Conservation (phyloP, 78 protist genomes). For the Emiliania huxleyi region DNA sequence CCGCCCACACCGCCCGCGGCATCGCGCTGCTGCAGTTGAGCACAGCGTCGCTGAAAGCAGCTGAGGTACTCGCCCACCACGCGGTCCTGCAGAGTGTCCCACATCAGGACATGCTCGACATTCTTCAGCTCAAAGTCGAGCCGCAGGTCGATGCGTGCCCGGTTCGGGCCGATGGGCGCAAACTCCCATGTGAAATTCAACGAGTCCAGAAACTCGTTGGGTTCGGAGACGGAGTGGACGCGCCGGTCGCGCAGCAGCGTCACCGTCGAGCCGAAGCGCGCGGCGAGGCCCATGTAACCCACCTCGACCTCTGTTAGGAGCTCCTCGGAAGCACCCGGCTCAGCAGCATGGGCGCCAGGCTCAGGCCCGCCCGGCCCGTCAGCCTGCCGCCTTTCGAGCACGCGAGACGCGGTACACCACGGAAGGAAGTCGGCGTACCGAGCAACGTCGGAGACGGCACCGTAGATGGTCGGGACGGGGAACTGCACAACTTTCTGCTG, state of each 20-base stretch:
- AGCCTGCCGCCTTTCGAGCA: background rate
- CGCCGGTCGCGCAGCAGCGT: background rate
- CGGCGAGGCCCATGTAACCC: background rate
- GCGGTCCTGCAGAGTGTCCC: background rate
- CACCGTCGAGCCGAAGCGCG: background rate
- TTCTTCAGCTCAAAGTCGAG: background rate
- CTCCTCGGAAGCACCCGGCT: background rate
- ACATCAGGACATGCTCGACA: background rate
- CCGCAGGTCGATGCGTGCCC: background rate
- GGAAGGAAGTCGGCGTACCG: background rate
- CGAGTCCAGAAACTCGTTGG: background rate
- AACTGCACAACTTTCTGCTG: background rate
- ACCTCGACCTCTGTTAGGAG: background rate
- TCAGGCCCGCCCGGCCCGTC: background rate
- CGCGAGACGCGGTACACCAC: background rate
- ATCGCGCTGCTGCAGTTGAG: no score
- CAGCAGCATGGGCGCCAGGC: no score
- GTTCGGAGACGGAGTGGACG: background rate
- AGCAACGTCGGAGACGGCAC: background rate
- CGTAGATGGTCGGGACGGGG: background rate
- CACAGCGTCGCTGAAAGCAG: background rate
- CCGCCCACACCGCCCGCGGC: no score
- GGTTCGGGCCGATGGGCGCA: background rate
- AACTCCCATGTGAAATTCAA: background rate
- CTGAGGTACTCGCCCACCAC: background rate